These are phyloP conservation scores for Solanum chiquidenum DNA, from an alignment of 257 asterid species.

Conservation along the genomic window DNA sequence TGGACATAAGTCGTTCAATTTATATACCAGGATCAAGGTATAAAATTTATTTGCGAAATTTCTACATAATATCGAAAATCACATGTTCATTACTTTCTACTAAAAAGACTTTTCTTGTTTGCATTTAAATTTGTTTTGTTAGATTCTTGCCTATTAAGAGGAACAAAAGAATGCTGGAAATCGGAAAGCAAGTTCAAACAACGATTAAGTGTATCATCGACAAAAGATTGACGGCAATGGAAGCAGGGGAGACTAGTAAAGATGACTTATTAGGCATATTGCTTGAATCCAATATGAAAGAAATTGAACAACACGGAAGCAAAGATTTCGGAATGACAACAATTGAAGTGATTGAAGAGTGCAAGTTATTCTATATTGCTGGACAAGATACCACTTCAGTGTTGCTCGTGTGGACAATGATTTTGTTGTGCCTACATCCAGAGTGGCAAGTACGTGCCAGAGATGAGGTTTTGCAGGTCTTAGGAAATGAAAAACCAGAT, in stretches of 20 bases:
- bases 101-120: neutral
- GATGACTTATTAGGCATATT: slow-evolving; percentile 7
- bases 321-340: slow-evolving; percentile 3
- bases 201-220: slow-evolving; percentile 13
- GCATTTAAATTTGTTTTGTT: neutral
- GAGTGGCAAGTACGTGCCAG: slow-evolving; percentile 30
- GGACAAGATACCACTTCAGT: slow-evolving; percentile 49
- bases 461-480: slow-evolving; percentile 22
- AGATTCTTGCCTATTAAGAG: slow-evolving; percentile 37
- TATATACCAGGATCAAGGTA: slow-evolving; percentile 40
- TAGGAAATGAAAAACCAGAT: slow-evolving; percentile 17
- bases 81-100: neutral
- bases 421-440: slow-evolving; percentile 9
- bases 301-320: neutral
- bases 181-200: neutral
- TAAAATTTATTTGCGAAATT: neutral
- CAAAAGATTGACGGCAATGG: slow-evolving; percentile 18
- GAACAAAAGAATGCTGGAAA: slow-evolving; percentile 12
- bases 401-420: slow-evolving; percentile 45
- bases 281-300: slow-evolving; percentile 10
- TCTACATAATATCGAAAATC: neutral
- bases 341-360: slow-evolving; percentile 23
- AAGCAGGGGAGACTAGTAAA: slow-evolving; percentile 1
- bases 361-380: slow-evolving; percentile 41
- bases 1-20: neutral